Evolutionary conservation across 345 rosid species (phyloP).

Genomic region (Microthlaspi erraticum): DNA sequence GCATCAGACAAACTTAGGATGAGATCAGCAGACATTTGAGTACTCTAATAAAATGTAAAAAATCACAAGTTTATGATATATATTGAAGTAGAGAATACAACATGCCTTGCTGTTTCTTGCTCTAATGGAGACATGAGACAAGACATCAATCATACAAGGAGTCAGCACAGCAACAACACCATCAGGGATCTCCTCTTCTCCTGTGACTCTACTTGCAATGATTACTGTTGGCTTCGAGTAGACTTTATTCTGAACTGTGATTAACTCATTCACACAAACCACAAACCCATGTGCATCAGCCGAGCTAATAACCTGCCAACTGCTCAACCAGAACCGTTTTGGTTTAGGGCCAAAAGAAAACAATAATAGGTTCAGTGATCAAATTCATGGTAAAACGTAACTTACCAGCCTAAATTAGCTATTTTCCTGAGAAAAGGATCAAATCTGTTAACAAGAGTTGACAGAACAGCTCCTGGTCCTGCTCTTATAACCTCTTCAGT

Average conservation of each 20-base stretch:
- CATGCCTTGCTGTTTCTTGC: slow-evolving; percentile 96
- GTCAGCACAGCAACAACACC: slow-evolving; percentile 95
- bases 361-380: slow-evolving; percentile 35
- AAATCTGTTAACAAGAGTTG: slow-evolving; percentile 78
- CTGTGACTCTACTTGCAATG: slow-evolving; percentile 80
- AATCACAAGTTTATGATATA: not conserved
- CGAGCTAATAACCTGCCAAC: slow-evolving; percentile 99
- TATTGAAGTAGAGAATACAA: slow-evolving; percentile 17
- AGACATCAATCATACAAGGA: slow-evolving; percentile 93
- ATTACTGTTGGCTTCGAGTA: slow-evolving; percentile 78
- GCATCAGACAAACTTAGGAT: slow-evolving; percentile 41
- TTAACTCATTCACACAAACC: slow-evolving; percentile 74
- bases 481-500: slow-evolving; percentile 92
- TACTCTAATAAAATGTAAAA: slow-evolving; percentile 8
- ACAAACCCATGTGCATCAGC: slow-evolving; percentile 79
- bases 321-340: slow-evolving; percentile 45
- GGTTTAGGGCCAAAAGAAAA: slow-evolving; percentile 21
- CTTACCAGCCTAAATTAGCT: slow-evolving; percentile 90
- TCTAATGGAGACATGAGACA: slow-evolving; percentile 96
- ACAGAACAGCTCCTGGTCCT: slow-evolving; percentile 86
- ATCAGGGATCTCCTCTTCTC: slow-evolving; percentile 97
- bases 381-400: not conserved
- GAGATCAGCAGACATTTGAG: slow-evolving; percentile 23
- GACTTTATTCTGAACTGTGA: slow-evolving; percentile 74
- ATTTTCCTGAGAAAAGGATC: slow-evolving; percentile 88